Evolutionary conservation across 345 rosid genomes (phyloP), one percentile per base, ranked within the genome.

Genomic region (Garcia nutans): DNA sequence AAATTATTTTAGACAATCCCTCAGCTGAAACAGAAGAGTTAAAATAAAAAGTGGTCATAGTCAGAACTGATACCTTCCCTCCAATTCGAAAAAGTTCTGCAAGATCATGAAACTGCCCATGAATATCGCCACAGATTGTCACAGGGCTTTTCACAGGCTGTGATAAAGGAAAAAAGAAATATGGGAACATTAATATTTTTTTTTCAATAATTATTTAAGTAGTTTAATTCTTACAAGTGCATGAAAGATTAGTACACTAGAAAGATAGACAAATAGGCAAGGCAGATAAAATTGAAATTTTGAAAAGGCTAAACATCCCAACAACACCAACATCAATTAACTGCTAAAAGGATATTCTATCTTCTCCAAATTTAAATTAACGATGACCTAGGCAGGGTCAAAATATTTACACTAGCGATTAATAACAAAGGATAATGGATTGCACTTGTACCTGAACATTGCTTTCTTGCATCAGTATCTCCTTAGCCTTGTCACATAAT

Each of bases 51-150:
- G 67, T 63, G 26, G 70, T 63, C 65, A 75, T 65, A 74, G 74
- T 68, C 68, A 83, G 58, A 74, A 74, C 70, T 22, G 68, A 73
- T 88, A 94, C 98, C 97, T 89, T 90, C 78, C 99, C 97, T 24
- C 99, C 96, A 79, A 92, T 92, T 62, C 93, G 93, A 83, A 94
- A 94, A 78, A 94, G 98, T 85, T 94, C 98, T 6, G 98, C 98
- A 78, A 94, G 97, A 85, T 94, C 98, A 86, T 94, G 98, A 68
- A 94, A 94, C 84, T 94, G 98, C 68, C 97, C 97, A 61, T 94
- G 98, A 77, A 94, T 92, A 85, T 94, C 98, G 77, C 98, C 98
- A 68, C 97, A 92, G 70, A 94, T 91, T 78, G 98, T 92, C 73
- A 94, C 97, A 66, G 97, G 97, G 82, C 96, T 92, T 85, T 89